Evolutionary conservation across 805 yeast genomes (phyloP).

Genomic region (Ogataea pini): DNA sequence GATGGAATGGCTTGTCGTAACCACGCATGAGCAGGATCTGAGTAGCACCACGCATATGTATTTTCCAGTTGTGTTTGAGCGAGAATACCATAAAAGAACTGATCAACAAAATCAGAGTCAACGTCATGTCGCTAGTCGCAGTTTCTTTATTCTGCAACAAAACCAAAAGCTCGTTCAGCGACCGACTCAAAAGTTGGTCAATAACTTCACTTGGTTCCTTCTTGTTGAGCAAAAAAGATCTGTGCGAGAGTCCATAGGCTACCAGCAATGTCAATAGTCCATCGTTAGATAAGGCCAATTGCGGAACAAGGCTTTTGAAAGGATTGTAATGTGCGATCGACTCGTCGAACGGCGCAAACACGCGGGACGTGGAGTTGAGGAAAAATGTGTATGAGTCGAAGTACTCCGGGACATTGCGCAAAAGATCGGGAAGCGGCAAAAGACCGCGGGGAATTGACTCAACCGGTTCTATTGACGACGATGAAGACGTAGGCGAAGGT

Average conservation of each 20-base stretch:
- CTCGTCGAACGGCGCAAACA: constrained; percentile 67
- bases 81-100: constrained; percentile 56
- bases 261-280: constrained; percentile 58
- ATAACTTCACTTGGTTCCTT: constrained; percentile 44
- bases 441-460: constrained; percentile 37
- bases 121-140: constrained; percentile 64
- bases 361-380: constrained; percentile 57
- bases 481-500: constrained; percentile 15
- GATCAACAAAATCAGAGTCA: constrained; percentile 60
- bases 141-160: constrained; percentile 51
- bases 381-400: constrained; percentile 64
- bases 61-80: constrained; percentile 55
- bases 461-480: constrained; percentile 15
- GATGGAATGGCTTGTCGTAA: constrained; percentile 37
- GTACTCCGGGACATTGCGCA: constrained; percentile 59
- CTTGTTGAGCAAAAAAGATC: constrained; percentile 24
- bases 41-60: constrained; percentile 67
- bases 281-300: constrained; percentile 61
- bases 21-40: constrained; percentile 60
- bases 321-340: constrained; percentile 66
- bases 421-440: constrained; percentile 59
- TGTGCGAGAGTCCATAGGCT: constrained; percentile 50
- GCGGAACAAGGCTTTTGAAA: constrained; percentile 62
- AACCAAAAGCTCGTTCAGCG: constrained; percentile 56
- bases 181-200: constrained; percentile 53